Conservation (phyloP, 257 asterid genomes). For the Asclepias syriaca region DNA sequence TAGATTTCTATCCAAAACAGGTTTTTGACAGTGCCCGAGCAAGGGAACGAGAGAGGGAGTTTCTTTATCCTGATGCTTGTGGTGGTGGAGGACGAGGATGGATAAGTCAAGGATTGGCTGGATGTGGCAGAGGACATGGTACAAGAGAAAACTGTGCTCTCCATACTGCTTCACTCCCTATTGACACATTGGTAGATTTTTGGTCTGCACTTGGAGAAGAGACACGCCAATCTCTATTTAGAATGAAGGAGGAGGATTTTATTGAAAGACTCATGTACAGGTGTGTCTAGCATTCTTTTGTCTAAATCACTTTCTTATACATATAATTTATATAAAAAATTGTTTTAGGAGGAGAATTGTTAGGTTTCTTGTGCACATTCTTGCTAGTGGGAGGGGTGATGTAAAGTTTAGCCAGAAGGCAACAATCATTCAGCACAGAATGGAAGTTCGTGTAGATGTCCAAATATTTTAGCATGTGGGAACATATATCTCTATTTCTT, state of each 20-base stretch:
- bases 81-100: conserved; percentile 99
- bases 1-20: conserved; percentile 37
- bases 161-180: conserved; percentile 95
- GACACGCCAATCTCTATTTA: conserved; percentile 80
- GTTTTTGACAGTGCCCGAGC: conserved; percentile 94
- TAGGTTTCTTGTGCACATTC: background rate
- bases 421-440: background rate
- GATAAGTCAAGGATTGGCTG: conserved; percentile 87
- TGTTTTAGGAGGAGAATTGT: background rate
- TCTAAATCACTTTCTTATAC: background rate
- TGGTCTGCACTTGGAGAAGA: conserved; percentile 99
- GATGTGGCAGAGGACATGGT: conserved; percentile 87
- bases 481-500: background rate
- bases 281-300: conserved; percentile 30
- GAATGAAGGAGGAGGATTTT: conserved; percentile 98
- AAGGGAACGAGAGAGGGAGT: conserved; percentile 89
- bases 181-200: conserved; percentile 93
- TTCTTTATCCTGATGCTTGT: conserved; percentile 98
- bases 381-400: background rate
- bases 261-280: conserved; percentile 96
- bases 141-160: conserved; percentile 97
- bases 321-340: background rate
- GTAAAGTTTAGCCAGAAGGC: background rate
- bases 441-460: background rate
- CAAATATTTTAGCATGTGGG: background rate